Percentiles rank a stretch among this genome's conserved stretches.
These are phyloP conservation scores for Hyaloscypha bicolor DNA, from an alignment of 495 filamentous ascomycete genomes.

Conservation along the genomic window DNA sequence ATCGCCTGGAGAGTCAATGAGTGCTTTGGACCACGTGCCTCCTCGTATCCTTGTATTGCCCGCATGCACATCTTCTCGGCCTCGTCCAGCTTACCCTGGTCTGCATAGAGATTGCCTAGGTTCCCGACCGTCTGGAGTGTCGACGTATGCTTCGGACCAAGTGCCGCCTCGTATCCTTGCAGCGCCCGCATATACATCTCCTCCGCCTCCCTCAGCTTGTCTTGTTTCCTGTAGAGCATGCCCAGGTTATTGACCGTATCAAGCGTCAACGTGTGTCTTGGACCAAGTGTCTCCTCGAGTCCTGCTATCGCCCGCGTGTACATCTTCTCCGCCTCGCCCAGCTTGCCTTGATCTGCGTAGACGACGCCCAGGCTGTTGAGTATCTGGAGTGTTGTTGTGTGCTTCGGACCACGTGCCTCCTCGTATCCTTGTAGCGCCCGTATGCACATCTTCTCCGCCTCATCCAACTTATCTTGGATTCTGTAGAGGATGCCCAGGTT, in stretches of 20 bases:
- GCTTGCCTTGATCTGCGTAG: conserved; percentile 33
- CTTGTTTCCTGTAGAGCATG: conserved; percentile 32
- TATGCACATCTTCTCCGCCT: conserved; percentile 6
- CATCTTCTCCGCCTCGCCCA: conserved; percentile 2
- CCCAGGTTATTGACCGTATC: conserved; percentile 34
- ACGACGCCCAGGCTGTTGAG: conserved; percentile 30
- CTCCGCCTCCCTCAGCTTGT: conserved; percentile 25
- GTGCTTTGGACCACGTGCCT: conserved; percentile 41
- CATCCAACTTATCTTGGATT: conserved; percentile 25
- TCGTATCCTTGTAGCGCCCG: conserved; percentile 36
- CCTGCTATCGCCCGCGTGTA: conserved; percentile 28
- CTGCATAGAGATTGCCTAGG: conserved; percentile 18
- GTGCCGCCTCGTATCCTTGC: conserved; percentile 38
- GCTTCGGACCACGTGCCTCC: conserved; percentile 41
- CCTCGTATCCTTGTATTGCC: conserved; percentile 39
- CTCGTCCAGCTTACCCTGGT: conserved; percentile 23
- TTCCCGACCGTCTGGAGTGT: conserved; percentile 37
- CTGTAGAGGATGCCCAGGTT: conserved; percentile 21
- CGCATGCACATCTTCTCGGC: conserved; percentile 33
- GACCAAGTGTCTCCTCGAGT: conserved; percentile 41
- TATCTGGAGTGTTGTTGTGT: conserved; percentile 38
- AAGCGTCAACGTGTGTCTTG: conserved; percentile 41
- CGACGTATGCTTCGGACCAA: conserved; percentile 32
- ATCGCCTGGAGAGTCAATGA: conserved; percentile 37
- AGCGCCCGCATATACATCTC: conserved; percentile 4